Percentiles rank a stretch among this genome's conserved stretches.
Evolutionary conservation across 148 eudicot species (phyloP).

Genomic region (Limonium bicolor): DNA sequence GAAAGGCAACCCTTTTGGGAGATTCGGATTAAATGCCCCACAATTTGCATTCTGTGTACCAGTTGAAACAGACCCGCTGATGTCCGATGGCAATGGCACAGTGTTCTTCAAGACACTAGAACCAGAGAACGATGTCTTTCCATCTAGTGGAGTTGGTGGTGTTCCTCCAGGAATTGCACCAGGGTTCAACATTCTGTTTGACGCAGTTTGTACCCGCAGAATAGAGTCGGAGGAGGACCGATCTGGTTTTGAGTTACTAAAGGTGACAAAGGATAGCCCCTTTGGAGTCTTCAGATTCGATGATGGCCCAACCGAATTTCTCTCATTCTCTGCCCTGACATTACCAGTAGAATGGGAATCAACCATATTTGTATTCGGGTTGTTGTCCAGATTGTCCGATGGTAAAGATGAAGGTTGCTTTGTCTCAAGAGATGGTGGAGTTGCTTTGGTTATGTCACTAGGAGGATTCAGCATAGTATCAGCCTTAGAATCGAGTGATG

Average conservation of each 20-base stretch:
- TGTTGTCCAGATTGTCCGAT: neutral
- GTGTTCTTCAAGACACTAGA: no score
- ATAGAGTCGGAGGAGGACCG: no score
- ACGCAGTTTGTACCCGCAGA: slow-evolving; percentile 15
- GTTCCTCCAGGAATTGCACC: neutral
- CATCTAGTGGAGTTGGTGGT: no score
- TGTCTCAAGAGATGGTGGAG: neutral
- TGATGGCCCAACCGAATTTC: slow-evolving; percentile 10
- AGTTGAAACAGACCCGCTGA: no score
- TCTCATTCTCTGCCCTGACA: slow-evolving; percentile 7
- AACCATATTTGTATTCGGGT: neutral
- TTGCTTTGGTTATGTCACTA: neutral
- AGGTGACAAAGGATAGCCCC: slow-evolving; percentile 48
- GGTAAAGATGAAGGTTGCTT: neutral
- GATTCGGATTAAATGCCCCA: no score
- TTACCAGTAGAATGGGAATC: slow-evolving; percentile 8
- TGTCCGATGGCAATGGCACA: no score
- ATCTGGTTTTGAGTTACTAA: slow-evolving; percentile 19
- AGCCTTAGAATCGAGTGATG: neutral
- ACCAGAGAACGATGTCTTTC: no score
- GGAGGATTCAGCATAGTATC: neutral
- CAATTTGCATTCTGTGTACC: no score
- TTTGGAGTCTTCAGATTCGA: slow-evolving; percentile 29
- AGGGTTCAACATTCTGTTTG: slow-evolving; percentile 2
- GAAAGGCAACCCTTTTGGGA: no score